Evolutionary conservation across 495 filamentous ascomycete species (phyloP).

Genomic region (Symbiotaphrina buchneri): DNA sequence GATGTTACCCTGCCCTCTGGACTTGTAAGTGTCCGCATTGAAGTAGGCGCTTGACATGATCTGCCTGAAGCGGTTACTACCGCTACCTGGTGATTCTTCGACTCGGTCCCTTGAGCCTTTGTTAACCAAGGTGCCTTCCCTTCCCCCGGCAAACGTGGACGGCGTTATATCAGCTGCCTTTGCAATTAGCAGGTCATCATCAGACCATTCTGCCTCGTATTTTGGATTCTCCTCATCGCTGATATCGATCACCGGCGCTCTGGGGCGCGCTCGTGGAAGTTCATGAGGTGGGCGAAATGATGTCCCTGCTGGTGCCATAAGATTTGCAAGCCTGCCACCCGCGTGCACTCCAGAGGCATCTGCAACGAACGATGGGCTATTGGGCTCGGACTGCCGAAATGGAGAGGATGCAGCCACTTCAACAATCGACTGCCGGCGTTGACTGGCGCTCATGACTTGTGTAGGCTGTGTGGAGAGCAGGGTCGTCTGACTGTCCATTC

Average conservation of each 20-base stretch:
- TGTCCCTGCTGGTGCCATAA: conserved; percentile 65
- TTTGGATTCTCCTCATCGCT: conserved; percentile 32
- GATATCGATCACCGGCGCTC: conserved; percentile 19
- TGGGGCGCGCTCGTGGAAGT: conserved; percentile 8
- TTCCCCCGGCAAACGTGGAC: conserved; percentile 25
- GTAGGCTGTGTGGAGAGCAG: conserved; percentile 41
- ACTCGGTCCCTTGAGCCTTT: conserved; percentile 11
- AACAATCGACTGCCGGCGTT: conserved; percentile 25
- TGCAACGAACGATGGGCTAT: conserved; percentile 18
- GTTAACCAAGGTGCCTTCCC: neutral
- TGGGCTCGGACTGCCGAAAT: conserved; percentile 17
- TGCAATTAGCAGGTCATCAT: conserved; percentile 22
- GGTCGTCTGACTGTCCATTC: conserved; percentile 7
- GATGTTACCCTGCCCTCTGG: conserved; percentile 4
- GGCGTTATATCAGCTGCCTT: conserved; percentile 45
- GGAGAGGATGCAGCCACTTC: conserved; percentile 79
- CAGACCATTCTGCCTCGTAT: conserved; percentile 31
- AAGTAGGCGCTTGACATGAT: conserved; percentile 24
- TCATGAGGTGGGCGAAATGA: conserved; percentile 33
- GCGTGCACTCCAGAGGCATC: conserved; percentile 13
- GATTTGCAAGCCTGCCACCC: conserved; percentile 24
- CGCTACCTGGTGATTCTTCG: conserved; percentile 11
- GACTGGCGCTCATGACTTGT: conserved; percentile 30
- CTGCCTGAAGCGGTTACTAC: conserved; percentile 22
- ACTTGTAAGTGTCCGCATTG: conserved; percentile 12